Base-by-base conservation (phyloP, 2,329 filamentous ascomycete species). In the Aspergillus fijiensis region DNA sequence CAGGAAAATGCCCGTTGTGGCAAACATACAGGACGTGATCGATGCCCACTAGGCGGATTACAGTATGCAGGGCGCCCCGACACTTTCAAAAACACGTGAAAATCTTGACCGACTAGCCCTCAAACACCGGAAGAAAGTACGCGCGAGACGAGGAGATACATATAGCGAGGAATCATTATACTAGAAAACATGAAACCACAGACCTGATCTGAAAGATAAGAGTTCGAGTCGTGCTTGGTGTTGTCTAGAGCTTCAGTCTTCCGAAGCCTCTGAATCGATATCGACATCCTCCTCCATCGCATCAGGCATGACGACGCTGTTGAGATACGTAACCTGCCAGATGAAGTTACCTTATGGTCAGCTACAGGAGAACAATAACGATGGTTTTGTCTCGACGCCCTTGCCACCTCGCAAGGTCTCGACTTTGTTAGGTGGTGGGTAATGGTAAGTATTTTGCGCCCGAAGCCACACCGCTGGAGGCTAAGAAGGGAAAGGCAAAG, bases 231-330 rank as follows among this genome's bases (percentile, higher is more conserved):
- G 6, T 45, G 16, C 16, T n/a, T 19, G 39, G 14, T 45, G 39
- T 23, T 25, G 5, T 33, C 10, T 25, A 45, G 25, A 50, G 42
- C 35, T 50, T 60, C 42, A 63, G 12, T 57, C 58, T 10, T 57
- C 54, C 45, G 55, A 35, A 49, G 57, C 58, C 42, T 69, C 68
- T 21, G 67, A 76, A 0, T 75, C 76, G 5, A 76, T 77, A 11
- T 72, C 72, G 9, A 71, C 71, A 14, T 78, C 77, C 5, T 72
- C 70, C 11, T 79, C 78, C 14, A 81, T 81, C 6, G 81, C 81
- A 70, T 92, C 89, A 3, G 89, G 89, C 88, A 90, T 90, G 60
- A 91, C 87, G 49, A 90, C 82, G 60, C 81, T 84, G 69, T 92
- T 92, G 61, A 92, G 74, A 74, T 89, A 90, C 31, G 86, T 85